phyloP scores from a whole-genome alignment of 176 grass and related monocot genomes.

The Oryza meridionalis region DNA sequence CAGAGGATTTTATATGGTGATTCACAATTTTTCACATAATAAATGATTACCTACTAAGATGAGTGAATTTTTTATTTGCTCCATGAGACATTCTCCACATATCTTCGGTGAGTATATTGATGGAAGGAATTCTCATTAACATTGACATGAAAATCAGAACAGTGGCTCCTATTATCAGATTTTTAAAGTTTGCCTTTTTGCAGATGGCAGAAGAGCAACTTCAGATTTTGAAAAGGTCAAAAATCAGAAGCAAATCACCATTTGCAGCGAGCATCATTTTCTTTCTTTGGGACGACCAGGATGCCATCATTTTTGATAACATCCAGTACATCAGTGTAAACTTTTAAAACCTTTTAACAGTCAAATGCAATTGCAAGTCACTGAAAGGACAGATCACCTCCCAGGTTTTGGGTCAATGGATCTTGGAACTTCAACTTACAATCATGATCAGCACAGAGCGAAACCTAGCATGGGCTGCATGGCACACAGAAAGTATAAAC shows the following conservation, averaged over 20 bases:
- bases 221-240: not conserved
- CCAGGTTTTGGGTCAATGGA: conserved; percentile 27
- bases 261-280: conserved; percentile 26
- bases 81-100: not conserved
- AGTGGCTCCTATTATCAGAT: conserved; percentile 8
- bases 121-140: not conserved
- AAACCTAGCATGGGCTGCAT: conserved; percentile 4
- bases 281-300: not conserved
- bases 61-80: not conserved
- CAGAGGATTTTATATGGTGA: conserved; percentile 39
- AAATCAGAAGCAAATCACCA: conserved; percentile 6
- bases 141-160: conserved; percentile 8
- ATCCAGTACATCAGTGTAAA: conserved; percentile 6
- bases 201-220: conserved; percentile 18
- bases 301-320: conserved; percentile 1
- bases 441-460: not conserved
- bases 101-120: conserved; percentile 21
- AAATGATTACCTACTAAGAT: conserved; percentile 6
- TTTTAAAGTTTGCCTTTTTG: conserved; percentile 31
- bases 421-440: conserved; percentile 16
- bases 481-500: conserved; percentile 1
- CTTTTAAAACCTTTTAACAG: conserved; percentile 15
- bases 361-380: conserved; percentile 30
- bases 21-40: not conserved
- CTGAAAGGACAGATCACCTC: not conserved